A percentile compares a stretch with the other conserved stretches of the same genome.
phyloP scores from a whole-genome alignment of 495 filamentous ascomycete species.

The Cudoniella acicularis region DNA sequence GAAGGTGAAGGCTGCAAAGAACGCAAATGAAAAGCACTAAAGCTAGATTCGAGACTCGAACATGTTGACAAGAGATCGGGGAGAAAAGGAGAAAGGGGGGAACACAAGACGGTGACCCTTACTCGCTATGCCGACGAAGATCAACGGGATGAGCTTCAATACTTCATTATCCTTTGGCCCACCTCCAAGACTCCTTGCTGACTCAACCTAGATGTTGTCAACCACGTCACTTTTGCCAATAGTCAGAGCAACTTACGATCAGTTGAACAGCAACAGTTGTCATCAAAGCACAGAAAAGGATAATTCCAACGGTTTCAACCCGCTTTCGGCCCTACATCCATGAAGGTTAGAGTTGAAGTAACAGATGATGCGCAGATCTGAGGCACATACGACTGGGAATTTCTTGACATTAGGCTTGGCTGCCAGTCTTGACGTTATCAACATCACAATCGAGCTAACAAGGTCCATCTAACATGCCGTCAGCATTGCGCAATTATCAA shows the following conservation, averaged over 20 bases:
- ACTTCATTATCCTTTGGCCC: slow-evolving; percentile 35
- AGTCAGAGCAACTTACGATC: slow-evolving; percentile 32
- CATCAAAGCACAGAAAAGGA: slow-evolving; percentile 57
- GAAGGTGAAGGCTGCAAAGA: background rate
- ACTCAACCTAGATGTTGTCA: slow-evolving; percentile 38
- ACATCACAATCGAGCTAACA: slow-evolving; percentile 54
- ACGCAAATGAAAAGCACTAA: no score
- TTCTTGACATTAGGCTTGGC: slow-evolving; percentile 51
- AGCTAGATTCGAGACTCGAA: no score
- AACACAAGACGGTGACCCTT: slow-evolving; percentile 14
- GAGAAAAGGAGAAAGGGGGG: background rate
- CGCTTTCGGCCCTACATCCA: slow-evolving; percentile 43
- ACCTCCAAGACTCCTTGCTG: slow-evolving; percentile 39
- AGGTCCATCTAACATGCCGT: slow-evolving; percentile 45
- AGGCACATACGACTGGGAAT: slow-evolving; percentile 44
- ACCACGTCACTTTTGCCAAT: background rate
- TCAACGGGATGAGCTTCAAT: slow-evolving; percentile 46
- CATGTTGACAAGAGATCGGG: no score
- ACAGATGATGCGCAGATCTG: slow-evolving; percentile 1
- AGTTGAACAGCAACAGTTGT: slow-evolving; percentile 53
- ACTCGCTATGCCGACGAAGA: slow-evolving; percentile 51
- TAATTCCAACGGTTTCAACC: slow-evolving; percentile 54
- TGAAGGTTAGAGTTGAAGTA: slow-evolving; percentile 10
- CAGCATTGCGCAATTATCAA: slow-evolving; percentile 6
- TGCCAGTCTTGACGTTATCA: slow-evolving; percentile 48